These are phyloP conservation scores for Acrocalymma vagum DNA, from an alignment of 2,329 filamentous ascomycete species.

Conservation along the genomic window DNA sequence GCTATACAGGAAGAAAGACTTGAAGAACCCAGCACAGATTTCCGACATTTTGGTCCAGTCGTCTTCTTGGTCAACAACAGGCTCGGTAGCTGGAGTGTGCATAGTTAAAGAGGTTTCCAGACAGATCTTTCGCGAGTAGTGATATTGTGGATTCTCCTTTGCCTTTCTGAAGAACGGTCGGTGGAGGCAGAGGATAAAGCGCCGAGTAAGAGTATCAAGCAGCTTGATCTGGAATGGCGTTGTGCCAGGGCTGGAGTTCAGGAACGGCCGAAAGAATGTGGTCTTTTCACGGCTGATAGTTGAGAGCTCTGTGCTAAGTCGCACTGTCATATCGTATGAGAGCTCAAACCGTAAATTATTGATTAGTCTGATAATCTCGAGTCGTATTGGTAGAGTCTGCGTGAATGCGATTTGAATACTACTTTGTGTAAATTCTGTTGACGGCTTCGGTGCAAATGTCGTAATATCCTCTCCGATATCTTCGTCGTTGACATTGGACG, in stretches of 20 bases:
- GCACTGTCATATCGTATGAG: conserved; percentile 38
- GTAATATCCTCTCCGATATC: conserved; percentile 39
- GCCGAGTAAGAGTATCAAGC: conserved; percentile 61
- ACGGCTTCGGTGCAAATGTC: conserved; percentile 29
- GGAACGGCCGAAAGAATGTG: conserved; percentile 20
- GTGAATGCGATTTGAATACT: conserved; percentile 46
- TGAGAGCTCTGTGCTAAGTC: conserved; percentile 34
- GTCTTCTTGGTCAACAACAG: conserved; percentile 18
- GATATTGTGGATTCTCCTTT: conserved; percentile 55
- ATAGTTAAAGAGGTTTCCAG: conserved; percentile 48
- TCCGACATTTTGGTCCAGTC: conserved; percentile 30
- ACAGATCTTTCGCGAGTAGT: conserved; percentile 60
- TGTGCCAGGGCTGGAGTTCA: conserved; percentile 12
- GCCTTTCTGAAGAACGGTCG: conserved; percentile 57
- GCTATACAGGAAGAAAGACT: conserved; percentile 31
- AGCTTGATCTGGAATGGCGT: conserved; percentile 58
- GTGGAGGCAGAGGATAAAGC: conserved; percentile 65
- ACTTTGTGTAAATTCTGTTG: conserved; percentile 41
- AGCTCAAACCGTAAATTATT: conserved; percentile 41
- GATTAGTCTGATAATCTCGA: conserved; percentile 43
- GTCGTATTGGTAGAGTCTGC: conserved; percentile 44
- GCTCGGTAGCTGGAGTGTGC: conserved; percentile 21
- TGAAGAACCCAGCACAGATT: conserved; percentile 32
- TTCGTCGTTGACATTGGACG: conserved; percentile 52
- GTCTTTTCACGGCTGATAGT: conserved; percentile 28